Base-by-base conservation (phyloP, 2,329 filamentous ascomycete species). In the Neonectria faginata region DNA sequence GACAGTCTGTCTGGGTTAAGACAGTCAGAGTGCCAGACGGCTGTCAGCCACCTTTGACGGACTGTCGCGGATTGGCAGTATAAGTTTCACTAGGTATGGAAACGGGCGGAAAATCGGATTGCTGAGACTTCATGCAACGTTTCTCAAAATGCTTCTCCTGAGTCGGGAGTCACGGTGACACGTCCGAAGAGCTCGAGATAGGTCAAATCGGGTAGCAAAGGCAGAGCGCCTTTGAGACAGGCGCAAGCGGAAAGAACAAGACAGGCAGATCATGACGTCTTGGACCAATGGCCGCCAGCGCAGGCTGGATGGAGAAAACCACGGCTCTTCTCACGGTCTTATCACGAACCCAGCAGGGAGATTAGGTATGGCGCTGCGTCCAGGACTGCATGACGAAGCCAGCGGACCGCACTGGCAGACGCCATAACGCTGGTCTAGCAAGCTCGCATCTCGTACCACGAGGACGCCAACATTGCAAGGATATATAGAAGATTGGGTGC, bases 81-180 rank as follows among this genome's bases (percentile, higher is more conserved):
- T 58, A 55, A 66, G 64, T 45, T 55, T 59, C 44, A 59, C 39
- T 27, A 25, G 25, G 25, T 25, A 33, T 20, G 47, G 18, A 31
- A 27, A 42, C 10, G 18, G n/a, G 11, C 20, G 8, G 10, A 20
- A 9, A 36, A 16, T 11, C 7, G 41, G 22, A 29, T 48, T 16
- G 33, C 48, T 59, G 42, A 54, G 10, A 41, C n/a, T 20, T 14
- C 29, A 48, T 41, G 18, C 48, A 31, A 36, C 22, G 51, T 55
- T 20, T 33, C 62, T 57, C 56, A 60, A 45, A 27, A 52, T 59
- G 44, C 58, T 58, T 53, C 60, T 64, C 62, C 52, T 36, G 22
- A 31, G 31, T 63, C 57, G 50, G 54, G 61, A 44, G 57, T 64
- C 67, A 66, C 52, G 33, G 59, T 69, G 55, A 60, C 64, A 70